These are phyloP conservation scores for Paraconiothyrium sp. DNA, from an alignment of 2,329 filamentous ascomycete genomes.

Conservation along the genomic window DNA sequence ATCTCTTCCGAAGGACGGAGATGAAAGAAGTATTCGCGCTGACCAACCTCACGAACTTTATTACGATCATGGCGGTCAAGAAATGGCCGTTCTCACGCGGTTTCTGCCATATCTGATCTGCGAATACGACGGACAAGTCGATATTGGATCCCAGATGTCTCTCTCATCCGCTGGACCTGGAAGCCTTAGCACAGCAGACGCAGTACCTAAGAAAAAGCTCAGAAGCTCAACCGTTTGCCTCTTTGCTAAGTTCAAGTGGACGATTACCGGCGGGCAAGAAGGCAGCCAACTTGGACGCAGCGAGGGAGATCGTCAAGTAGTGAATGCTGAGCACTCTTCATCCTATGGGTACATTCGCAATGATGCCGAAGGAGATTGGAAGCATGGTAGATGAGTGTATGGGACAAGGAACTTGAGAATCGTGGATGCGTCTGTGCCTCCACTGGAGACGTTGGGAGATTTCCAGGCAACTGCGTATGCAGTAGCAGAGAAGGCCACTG, in stretches of 20 bases:
- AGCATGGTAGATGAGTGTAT: conserved; percentile 21
- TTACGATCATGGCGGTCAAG: conserved; percentile 38
- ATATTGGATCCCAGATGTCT: conserved; percentile 54
- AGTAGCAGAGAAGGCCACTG: conserved; percentile 9
- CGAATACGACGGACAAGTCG: conserved; percentile 44
- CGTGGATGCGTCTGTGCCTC: conserved; percentile 18
- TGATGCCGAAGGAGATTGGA: conserved; percentile 14
- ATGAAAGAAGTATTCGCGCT: conserved; percentile 15
- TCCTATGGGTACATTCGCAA: conserved; percentile 13
- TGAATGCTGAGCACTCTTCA: conserved; percentile 6
- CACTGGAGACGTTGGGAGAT: conserved; percentile 1
- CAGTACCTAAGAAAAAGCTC: conserved; percentile 26
- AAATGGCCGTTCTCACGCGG: conserved; percentile 52
- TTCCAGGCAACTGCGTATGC: conserved; percentile 5
- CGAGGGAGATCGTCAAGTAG: conserved; percentile 16
- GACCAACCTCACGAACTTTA: conserved; percentile 31
- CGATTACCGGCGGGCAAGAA: not conserved
- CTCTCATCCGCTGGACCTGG: conserved; percentile 54
- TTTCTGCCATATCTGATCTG: conserved; percentile 49
- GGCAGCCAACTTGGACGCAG: conserved; percentile 1
- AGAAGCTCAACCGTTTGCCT: too few species aligned
- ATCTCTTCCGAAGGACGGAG: too few species aligned
- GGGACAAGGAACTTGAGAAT: conserved; percentile 16
- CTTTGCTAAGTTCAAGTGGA: too few species aligned
- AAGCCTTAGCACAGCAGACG: conserved; percentile 47